These are phyloP conservation scores for Fusarium veterinarium DNA, from an alignment of 2,329 filamentous ascomycete species.

Conservation along the genomic window DNA sequence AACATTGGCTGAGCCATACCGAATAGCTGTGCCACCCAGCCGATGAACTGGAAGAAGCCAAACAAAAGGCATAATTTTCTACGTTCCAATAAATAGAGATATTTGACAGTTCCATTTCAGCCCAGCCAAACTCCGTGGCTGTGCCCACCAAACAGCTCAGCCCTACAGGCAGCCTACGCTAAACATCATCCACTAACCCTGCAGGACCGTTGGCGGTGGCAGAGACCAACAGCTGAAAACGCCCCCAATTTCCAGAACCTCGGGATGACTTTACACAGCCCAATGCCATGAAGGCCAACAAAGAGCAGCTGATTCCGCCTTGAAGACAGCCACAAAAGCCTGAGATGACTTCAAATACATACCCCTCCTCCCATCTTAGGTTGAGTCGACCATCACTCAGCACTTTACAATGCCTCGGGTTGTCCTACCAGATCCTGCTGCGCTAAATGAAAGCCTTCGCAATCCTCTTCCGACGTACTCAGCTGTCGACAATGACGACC, in stretches of 20 bases:
- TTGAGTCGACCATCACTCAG: not conserved
- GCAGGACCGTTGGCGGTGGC: constrained; percentile 14
- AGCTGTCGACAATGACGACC: constrained; percentile 27
- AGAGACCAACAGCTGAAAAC: constrained; percentile 12
- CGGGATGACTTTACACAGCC: constrained; percentile 14
- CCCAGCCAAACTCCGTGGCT: not conserved
- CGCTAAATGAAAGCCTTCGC: not conserved
- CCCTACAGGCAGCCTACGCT: constrained; percentile 16
- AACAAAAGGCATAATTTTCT: not conserved
- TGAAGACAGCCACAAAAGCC: not conserved
- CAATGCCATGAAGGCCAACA: not conserved
- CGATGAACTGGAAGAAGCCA: not conserved
- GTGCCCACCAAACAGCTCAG: not conserved
- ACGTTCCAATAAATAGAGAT: not conserved
- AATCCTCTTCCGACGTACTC: constrained; percentile 35
- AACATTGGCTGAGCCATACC: not conserved
- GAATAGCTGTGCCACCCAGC: rapidly evolving
- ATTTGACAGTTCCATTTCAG: not conserved
- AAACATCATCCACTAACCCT: not conserved
- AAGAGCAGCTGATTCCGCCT: not conserved
- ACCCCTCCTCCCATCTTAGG: not conserved
- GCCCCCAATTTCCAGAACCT: not conserved
- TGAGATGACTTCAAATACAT: constrained; percentile 25
- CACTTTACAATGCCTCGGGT: not conserved
- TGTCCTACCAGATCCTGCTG: not conserved